Conservation (phyloP, 805 yeast species). For the Yamadazyma tumulicola region DNA sequence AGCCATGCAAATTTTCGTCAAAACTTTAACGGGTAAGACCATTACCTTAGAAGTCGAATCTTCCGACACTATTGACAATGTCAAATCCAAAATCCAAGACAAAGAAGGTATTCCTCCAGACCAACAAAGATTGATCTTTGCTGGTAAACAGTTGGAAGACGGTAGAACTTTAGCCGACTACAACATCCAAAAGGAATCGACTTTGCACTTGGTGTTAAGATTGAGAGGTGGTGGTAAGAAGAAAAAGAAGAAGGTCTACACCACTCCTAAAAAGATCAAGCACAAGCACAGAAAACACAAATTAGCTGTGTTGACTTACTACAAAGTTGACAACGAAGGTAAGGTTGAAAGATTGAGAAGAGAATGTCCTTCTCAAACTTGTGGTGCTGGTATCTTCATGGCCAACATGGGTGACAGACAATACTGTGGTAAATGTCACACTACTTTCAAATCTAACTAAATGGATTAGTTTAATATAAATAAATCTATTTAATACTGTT, state of each 20-base stretch:
- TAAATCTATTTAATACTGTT: too few species aligned
- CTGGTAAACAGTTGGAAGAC: conserved; percentile 99
- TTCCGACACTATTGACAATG: conserved; percentile 97
- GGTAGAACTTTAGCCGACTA: conserved; percentile 98
- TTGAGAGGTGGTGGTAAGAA: conserved; percentile 98
- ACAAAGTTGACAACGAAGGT: conserved; percentile 98
- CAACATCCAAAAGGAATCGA: conserved; percentile 99
- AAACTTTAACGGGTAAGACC: conserved; percentile 99
- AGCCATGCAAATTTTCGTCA: conserved; percentile 93
- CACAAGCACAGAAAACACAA: conserved; percentile 99
- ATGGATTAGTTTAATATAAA: neutral
- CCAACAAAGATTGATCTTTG: conserved; percentile 98
- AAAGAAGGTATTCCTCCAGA: conserved; percentile 99
- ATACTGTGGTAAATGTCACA: conserved; percentile 99
- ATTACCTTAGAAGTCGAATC: conserved; percentile 99
- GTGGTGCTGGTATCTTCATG: conserved; percentile 99
- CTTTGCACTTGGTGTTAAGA: conserved; percentile 93
- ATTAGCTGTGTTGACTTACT: conserved; percentile 98
- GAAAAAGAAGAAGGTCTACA: conserved; percentile 99
- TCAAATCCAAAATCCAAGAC: conserved; percentile 97
- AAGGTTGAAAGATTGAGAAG: conserved; percentile 98
- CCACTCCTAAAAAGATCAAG: conserved; percentile 99
- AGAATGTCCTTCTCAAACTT: conserved; percentile 88
- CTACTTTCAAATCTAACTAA: conserved; percentile 62
- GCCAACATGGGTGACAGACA: conserved; percentile 98